A percentile compares a stretch with the other conserved stretches of the same genome.
phyloP scores from a whole-genome alignment of 495 filamentous ascomycete species.

The Aspergillus incahuasiensis region DNA sequence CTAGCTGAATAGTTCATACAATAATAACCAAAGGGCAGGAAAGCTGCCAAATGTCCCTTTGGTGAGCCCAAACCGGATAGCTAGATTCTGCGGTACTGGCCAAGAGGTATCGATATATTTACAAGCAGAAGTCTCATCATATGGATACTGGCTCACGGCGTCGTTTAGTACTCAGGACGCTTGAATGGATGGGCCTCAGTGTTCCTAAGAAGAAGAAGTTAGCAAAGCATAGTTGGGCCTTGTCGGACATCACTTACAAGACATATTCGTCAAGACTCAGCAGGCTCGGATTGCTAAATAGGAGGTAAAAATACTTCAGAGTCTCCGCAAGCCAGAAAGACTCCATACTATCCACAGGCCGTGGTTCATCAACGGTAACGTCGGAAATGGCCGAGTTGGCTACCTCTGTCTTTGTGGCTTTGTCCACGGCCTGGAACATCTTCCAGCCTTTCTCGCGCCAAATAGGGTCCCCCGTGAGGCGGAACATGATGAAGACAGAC shows the following conservation, averaged over 20 bases:
- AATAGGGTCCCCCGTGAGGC: constrained; percentile 71
- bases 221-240: background rate
- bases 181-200: constrained; percentile 54
- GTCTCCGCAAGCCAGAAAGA: constrained; percentile 72
- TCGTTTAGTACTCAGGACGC: constrained; percentile 29
- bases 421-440: constrained; percentile 76
- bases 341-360: constrained; percentile 44
- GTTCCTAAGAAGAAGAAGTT: constrained; percentile 33
- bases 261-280: constrained; percentile 83
- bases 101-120: constrained; percentile 19
- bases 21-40: background rate
- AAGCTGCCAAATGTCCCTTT: background rate
- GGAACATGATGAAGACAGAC: constrained; percentile 93
- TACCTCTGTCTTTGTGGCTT: constrained; percentile 58
- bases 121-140: constrained; percentile 1
- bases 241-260: constrained; percentile 43
- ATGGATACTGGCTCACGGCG: background rate
- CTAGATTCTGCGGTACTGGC: constrained; percentile 1
- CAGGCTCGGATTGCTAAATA: constrained; percentile 66
- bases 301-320: constrained; percentile 76
- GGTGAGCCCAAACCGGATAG: background rate
- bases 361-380: constrained; percentile 52
- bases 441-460: constrained; percentile 89
- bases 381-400: constrained; percentile 74
- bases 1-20: background rate